Evolutionary conservation across 1,284 basidiomycete genomes (phyloP), one percentile per base, ranked within the genome.

Genomic region (Trametes pubescens): DNA sequence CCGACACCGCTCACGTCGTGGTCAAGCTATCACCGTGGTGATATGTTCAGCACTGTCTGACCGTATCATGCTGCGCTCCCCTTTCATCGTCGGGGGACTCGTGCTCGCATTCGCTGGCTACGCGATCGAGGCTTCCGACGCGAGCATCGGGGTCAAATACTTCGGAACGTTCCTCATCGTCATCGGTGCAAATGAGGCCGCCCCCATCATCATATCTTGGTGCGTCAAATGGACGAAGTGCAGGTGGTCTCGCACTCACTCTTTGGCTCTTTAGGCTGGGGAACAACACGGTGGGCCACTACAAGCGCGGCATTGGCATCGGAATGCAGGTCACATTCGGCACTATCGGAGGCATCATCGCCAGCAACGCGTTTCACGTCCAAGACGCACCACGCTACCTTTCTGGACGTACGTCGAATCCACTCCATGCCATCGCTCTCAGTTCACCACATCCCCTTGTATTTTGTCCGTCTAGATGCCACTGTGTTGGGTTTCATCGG

Each of bases 171-270:
- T 86, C 79, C 81, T 88, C 59, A 82, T 82, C 55, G 87, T 89
- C 13, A 78, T 79, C 0, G 89, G 89, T 18, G 79, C 80, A 48
- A 91, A 91, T 66, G 82, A 83, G 2, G 79, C 82, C 0, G 84
- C 88, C 72, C 89, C 89, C 2, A 87, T 86, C 18, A 76, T 89
- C 5, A 81, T 91, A 11, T 82, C 87, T 21, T 93, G 91, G 90
- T 89, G 59, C 3, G 81, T 69, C 1, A 21, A 18, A 11, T 11
- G 11, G 8, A 21, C 16, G 10, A n/a, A 35, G n/a, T n/a, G 22
- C n/a, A 5, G 18, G 7, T 44, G 18, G 18, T 8, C 6, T 21
- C 44, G 34, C 1, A 46, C 26, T 9, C 22, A 13, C 54, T 10
- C 44, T 21, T 22, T 8, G 29, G 3, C 29, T 32, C 11, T 7